Conservation (phyloP, 768 basidiomycete species). For the Lactifluus piperatus region DNA sequence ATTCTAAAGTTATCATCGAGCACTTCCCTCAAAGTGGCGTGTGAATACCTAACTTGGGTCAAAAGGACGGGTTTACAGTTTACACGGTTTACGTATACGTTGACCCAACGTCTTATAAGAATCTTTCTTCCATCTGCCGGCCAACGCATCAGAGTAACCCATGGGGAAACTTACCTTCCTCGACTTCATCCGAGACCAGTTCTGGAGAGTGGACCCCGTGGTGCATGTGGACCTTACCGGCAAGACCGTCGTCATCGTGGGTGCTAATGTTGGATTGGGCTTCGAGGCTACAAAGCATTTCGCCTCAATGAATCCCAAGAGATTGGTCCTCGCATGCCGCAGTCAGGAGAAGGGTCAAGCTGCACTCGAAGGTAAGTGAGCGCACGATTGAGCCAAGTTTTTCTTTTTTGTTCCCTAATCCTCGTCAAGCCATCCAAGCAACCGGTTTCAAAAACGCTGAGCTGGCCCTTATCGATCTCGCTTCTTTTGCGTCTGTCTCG, state of each 20-base stretch:
- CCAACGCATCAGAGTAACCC: not conserved
- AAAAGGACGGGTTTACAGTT: too few species aligned
- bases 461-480: slow-evolving; percentile 23
- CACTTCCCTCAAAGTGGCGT: too few species aligned
- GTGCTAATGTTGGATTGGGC: slow-evolving; percentile 19
- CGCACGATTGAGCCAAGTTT: too few species aligned
- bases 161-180: slow-evolving; percentile 8
- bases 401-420: not conserved
- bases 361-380: slow-evolving; percentile 7
- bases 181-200: not conserved
- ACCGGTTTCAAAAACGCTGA: slow-evolving; percentile 11
- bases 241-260: slow-evolving; percentile 19
- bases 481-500: slow-evolving; percentile 22
- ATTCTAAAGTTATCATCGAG: too few species aligned
- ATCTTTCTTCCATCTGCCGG: not conserved
- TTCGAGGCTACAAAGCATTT: slow-evolving; percentile 19
- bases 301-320: slow-evolving; percentile 16
- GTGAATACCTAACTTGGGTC: too few species aligned
- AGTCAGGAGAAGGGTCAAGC: slow-evolving; percentile 9
- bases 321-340: slow-evolving; percentile 16
- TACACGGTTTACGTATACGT: too few species aligned
- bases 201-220: slow-evolving; percentile 2
- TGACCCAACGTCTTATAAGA: not conserved
- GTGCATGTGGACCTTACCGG: slow-evolving; percentile 11
- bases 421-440: slow-evolving; percentile 8